Evolutionary conservation across 768 basidiomycete species (phyloP).

Genomic region (Sarcomyxa edulis): DNA sequence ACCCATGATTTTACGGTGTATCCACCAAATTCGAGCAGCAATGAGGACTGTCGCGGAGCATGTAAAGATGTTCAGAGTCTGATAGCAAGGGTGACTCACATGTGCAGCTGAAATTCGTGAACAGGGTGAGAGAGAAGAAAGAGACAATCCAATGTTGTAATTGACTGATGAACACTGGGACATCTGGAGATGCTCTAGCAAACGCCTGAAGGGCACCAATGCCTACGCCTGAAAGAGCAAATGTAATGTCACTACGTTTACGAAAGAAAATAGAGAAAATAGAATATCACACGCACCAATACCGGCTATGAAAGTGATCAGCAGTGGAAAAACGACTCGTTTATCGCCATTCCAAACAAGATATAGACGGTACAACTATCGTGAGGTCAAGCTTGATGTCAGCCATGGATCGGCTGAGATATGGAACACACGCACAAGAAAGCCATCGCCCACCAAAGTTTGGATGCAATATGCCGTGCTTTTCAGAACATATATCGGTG

Average conservation of each 20-base stretch:
- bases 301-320: conserved; percentile 23
- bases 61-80: too few species aligned
- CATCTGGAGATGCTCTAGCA: conserved; percentile 18
- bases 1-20: conserved; percentile 20
- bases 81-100: conserved; percentile 24
- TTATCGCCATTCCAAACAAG: conserved; percentile 24
- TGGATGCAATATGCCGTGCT: conserved; percentile 30
- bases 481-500: conserved; percentile 31
- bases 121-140: conserved; percentile 31
- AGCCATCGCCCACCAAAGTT: conserved; percentile 31
- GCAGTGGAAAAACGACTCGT: conserved; percentile 19
- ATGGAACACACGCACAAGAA: conserved; percentile 20
- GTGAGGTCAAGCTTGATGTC: neutral
- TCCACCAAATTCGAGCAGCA: conserved; percentile 27
- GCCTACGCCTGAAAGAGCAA: conserved; percentile 15
- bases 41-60: too few species aligned
- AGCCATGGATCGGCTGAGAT: neutral
- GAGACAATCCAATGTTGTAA: conserved; percentile 32
- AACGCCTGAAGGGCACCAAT: conserved; percentile 27
- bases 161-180: conserved; percentile 24
- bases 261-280: neutral
- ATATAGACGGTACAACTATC: conserved; percentile 25
- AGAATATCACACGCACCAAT: conserved; percentile 17
- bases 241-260: conserved; percentile 3
- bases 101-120: conserved; percentile 32